phyloP scores from a whole-genome alignment of 2,329 filamentous ascomycete species.

The Fusarium sp. region DNA sequence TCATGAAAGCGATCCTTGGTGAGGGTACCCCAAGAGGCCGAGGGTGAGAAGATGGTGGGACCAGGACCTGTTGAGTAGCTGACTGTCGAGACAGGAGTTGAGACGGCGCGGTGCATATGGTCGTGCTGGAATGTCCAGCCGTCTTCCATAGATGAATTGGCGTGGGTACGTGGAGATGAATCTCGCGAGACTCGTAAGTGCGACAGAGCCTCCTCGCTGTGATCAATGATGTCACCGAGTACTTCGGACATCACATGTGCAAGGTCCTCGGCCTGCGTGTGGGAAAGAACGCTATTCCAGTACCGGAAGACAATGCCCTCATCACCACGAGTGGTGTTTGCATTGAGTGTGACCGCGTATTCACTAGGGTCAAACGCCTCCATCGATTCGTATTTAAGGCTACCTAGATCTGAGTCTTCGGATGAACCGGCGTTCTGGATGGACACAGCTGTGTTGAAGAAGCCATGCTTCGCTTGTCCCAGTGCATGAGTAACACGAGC shows the following conservation, averaged over 20 bases:
- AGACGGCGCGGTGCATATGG: background rate
- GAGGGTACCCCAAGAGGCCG: conserved; percentile 1
- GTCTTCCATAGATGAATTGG: background rate
- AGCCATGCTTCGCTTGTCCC: conserved; percentile 32
- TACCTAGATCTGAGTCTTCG: background rate
- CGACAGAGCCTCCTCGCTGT: conserved; percentile 25
- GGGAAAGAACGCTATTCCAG: conserved; percentile 34
- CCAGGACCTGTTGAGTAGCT: conserved; percentile 25
- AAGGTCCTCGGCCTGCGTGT: conserved; percentile 34
- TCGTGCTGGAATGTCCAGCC: conserved; percentile 1
- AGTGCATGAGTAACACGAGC: conserved; percentile 55
- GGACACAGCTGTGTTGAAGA: conserved; percentile 52
- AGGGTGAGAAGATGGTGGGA: conserved; percentile 11
- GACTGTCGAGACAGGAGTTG: background rate
- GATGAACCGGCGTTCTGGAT: conserved; percentile 44
- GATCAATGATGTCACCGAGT: conserved; percentile 32
- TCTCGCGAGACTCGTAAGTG: conserved; percentile 22
- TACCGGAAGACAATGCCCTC: conserved; percentile 43
- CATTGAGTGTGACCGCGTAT: conserved; percentile 48
- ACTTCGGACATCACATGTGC: conserved; percentile 29
- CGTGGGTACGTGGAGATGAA: background rate
- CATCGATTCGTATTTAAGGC: conserved; percentile 26
- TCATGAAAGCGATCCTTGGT: conserved; percentile 10
- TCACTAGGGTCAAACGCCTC: conserved; percentile 46
- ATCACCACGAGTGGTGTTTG: conserved; percentile 41